Base-by-base conservation (phyloP, 1,284 basidiomycete genomes). In the Lentinus polychrous region DNA sequence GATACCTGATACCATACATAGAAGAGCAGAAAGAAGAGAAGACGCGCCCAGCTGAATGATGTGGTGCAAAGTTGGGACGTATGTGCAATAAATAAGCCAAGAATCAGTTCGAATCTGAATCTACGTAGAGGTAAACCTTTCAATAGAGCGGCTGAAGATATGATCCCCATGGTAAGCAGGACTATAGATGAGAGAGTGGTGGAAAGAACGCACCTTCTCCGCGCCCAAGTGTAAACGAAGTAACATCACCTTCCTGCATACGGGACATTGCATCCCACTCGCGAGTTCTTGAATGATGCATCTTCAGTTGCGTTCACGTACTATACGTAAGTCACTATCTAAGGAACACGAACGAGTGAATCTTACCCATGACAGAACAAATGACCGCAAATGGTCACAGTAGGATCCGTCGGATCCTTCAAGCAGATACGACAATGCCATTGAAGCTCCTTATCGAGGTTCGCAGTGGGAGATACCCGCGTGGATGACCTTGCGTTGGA, bases 361-460 rank as follows among this genome's bases (percentile, higher is more conserved):
- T 8, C 58, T 40, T 40, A 65, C 61, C 54, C 49, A 37, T 61
- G 54, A 45, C 63, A 65, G 54, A 65, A 65, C 10, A 65, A 50
- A 45, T 65, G 63, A n/a, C 63, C 63, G 23, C 63, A 65, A 48
- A 58, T 49, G n/a, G 63, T 54, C 15, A 41, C 61, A 10, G 57
- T 63, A 7, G 63, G 63, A 14, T 58, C 54, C 8, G 48, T 57
- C 36, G 62, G 58, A 24, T 63, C 61, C 45, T 58, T 50, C 39
- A 59, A 45, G 50, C 63, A 65, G 27, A 58, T 50, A 43, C 63
- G 49, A 49, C 63, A 65, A 41, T 61, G 60, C 59, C 61, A 65
- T 17, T 51, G 52, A 5, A 50, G 15, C n/a, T 36, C 33, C 40
- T 46, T 46, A 34, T 17, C 20, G 8, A 27, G 32, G 12, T 8